Base-by-base conservation (phyloP, 192 early-diverging fungal species). In the Rhizophlyctis rosea region DNA sequence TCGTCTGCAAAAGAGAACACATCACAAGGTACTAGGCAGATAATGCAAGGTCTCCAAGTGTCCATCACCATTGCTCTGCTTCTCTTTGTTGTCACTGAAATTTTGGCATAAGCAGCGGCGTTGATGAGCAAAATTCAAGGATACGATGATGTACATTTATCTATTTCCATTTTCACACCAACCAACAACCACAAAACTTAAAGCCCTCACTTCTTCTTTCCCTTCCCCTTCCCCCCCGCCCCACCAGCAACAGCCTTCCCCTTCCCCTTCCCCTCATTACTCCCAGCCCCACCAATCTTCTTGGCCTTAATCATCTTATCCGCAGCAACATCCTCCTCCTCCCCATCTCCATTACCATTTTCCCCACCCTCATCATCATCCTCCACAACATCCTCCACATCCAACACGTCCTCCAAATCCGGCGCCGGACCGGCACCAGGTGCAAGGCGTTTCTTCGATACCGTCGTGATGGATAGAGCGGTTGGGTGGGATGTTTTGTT, bases 401-500 rank as follows among this genome's bases (percentile, higher is more conserved):
- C 84, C 7, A 87, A 58, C 1, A 75, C 81, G 18, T 88, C 87
- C 32, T 87, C 79, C 4, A 74, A 64, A 57, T 89, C 86, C 3
- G 84, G 79, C 21, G 71, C 64, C 25, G 54, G 71, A 3, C 57
- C 71, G 4, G 59, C 47, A 14, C 34, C 39, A 32, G 35, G 54
- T 34, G 3, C 54, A 32, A 27, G 67, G 59, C 48, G 61, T 51
- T 51, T 72, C 67, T 33, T 74, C 64, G 28, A 65, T 57, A 49
- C 53, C 52, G 4, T 67, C 9, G 70, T 44, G 34, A 67, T 79
- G 27, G 86, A 65, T 58, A 81, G 79, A 5, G 88, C 84, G 31
- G 76, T 74, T 2, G 86, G 89, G 48, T 92, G 90, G 18, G 71
- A 44, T 21, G 60, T 39, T 29, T 76, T 69, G 66, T 89, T 89